phyloP scores from a whole-genome alignment of 2,329 filamentous ascomycete genomes.

The Sporothrix humicola region DNA sequence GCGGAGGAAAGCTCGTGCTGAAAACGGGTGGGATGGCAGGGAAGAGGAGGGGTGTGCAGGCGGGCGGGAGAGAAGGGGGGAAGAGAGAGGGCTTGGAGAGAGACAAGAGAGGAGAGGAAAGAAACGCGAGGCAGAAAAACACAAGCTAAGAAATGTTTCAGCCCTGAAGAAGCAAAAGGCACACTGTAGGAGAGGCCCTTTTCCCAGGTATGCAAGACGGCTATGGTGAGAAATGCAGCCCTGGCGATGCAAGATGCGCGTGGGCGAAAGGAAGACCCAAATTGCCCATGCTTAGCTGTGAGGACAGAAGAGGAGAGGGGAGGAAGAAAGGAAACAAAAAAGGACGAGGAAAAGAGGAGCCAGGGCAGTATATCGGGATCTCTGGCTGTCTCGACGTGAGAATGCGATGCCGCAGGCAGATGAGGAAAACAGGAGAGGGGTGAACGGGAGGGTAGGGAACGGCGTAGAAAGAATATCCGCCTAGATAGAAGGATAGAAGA shows the following conservation, averaged over 20 bases:
- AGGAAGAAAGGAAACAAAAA: neutral
- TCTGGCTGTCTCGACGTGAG: slow-evolving; percentile 16
- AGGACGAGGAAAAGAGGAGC: neutral
- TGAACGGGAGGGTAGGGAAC: slow-evolving; percentile 3
- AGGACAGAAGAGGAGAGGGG: neutral
- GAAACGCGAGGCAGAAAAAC: slow-evolving; percentile 28
- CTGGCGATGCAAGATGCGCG: slow-evolving; percentile 8
- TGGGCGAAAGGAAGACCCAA: slow-evolving; percentile 10
- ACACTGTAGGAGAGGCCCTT: neutral
- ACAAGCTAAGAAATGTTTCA: slow-evolving; percentile 30
- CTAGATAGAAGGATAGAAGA: neutral
- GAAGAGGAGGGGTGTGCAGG: neutral
- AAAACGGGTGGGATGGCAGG: neutral
- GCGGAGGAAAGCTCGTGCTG: slow-evolving; percentile 2
- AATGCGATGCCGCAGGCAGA: slow-evolving; percentile 20
- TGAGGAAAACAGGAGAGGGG: slow-evolving; percentile 5
- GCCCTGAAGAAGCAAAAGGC: slow-evolving; percentile 28
- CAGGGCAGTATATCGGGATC: neutral
- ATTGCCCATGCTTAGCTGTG: slow-evolving; percentile 1
- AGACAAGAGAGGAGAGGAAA: neutral
- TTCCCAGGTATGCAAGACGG: slow-evolving; percentile 9
- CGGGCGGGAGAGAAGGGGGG: slow-evolving; percentile 3
- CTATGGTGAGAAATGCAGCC: slow-evolving; percentile 21
- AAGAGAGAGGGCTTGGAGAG: neutral
- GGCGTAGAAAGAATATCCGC: slow-evolving; percentile 17